These are phyloP conservation scores for Stylonectria norvegica DNA, from an alignment of 2,329 filamentous ascomycete species.

Conservation along the genomic window DNA sequence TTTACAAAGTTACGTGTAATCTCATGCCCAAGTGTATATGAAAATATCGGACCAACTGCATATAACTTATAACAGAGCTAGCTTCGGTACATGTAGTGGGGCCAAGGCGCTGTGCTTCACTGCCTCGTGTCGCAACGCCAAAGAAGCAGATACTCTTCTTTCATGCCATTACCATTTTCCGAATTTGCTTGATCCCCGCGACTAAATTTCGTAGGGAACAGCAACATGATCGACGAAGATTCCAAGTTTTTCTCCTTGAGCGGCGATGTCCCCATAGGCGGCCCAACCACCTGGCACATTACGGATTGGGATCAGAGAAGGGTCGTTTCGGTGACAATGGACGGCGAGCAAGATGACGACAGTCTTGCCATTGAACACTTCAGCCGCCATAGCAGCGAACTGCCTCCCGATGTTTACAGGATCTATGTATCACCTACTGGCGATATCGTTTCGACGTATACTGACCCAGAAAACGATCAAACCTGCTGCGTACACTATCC, in stretches of 20 bases:
- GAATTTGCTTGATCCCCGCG: too few relatives aligned
- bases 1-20: too few relatives aligned
- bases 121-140: too few relatives aligned
- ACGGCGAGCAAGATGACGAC: conserved; percentile 27
- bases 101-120: too few relatives aligned
- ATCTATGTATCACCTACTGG: conserved; percentile 22
- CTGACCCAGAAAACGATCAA: conserved; percentile 23
- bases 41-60: too few relatives aligned
- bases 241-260: conserved; percentile 11
- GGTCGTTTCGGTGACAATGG: conserved; percentile 28
- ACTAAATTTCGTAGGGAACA: too few relatives aligned
- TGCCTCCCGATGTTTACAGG: conserved; percentile 15
- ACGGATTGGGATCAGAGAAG: conserved; percentile 28
- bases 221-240: conserved; percentile 10
- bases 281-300: conserved; percentile 28
- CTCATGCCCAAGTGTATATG: too few relatives aligned
- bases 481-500: conserved; percentile 28
- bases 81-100: too few relatives aligned
- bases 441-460: conserved; percentile 22
- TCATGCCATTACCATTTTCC: too few relatives aligned
- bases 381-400: conserved; percentile 11
- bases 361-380: conserved; percentile 22
- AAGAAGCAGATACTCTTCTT: too few relatives aligned
- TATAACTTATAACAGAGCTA: too few relatives aligned
- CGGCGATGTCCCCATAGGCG: conserved; percentile 11